A percentile compares a stretch with the other conserved stretches of the same genome.
Evolutionary conservation across 1,284 basidiomycete species (phyloP).

Genomic region (Apiotrichum gracile): DNA sequence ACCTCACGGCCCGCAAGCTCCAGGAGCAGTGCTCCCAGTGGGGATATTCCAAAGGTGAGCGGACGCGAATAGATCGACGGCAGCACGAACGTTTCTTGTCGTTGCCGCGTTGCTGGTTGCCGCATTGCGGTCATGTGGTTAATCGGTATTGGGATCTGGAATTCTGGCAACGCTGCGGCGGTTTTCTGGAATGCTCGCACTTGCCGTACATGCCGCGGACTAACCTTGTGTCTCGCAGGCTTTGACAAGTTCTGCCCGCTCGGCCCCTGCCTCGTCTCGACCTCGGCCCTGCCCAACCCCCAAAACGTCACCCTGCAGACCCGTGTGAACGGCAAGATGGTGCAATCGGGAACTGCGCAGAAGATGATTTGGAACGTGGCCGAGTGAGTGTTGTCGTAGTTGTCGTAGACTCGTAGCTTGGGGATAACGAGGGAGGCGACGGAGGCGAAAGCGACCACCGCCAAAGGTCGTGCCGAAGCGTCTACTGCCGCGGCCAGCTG

Average conservation of each 20-base stretch:
- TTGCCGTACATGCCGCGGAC: background rate
- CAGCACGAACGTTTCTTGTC: background rate
- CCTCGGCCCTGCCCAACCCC: conserved; percentile 61
- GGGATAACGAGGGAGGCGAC: background rate
- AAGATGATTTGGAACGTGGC: conserved; percentile 31
- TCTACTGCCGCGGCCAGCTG: background rate
- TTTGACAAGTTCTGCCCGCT: conserved; percentile 52
- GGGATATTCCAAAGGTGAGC: conserved; percentile 72
- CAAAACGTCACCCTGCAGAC: conserved; percentile 62
- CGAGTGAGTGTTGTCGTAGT: conserved; percentile 7
- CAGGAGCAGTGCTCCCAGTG: conserved; percentile 63
- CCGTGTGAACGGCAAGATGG: conserved; percentile 59
- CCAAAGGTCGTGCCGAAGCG: background rate
- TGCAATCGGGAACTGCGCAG: conserved; percentile 67
- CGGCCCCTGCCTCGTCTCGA: conserved; percentile 69
- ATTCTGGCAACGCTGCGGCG: too few relatives aligned
- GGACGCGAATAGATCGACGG: too few relatives aligned
- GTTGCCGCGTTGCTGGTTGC: background rate
- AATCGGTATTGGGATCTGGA: too few relatives aligned
- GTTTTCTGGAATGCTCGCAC: too few relatives aligned
- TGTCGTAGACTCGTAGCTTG: background rate
- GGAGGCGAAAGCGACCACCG: background rate
- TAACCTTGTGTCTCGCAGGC: conserved; percentile 54
- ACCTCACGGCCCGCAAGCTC: conserved; percentile 74
- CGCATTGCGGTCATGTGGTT: too few relatives aligned